A percentile compares a stretch with the other conserved stretches of the same genome.
These are phyloP conservation scores for Asterophora lycoperdoides DNA, from an alignment of 768 basidiomycete genomes.

Conservation along the genomic window DNA sequence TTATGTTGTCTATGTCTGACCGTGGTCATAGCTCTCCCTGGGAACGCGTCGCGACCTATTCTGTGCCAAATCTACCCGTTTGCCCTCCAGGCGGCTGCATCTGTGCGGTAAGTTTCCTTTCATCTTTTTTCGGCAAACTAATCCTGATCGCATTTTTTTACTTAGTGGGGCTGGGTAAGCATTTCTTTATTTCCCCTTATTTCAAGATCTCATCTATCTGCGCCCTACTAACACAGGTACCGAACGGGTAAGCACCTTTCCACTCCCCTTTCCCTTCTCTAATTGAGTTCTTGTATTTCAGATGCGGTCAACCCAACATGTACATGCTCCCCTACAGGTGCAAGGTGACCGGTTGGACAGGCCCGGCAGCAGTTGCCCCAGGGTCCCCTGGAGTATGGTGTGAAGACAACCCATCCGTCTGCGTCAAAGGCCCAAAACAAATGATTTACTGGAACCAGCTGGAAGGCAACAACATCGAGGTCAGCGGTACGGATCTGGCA, in stretches of 20 bases:
- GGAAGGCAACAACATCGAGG: slow-evolving; percentile 44
- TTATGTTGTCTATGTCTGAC: neutral
- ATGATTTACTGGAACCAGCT: slow-evolving; percentile 51
- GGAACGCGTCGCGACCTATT: slow-evolving; percentile 41
- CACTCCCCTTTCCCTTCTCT: neutral
- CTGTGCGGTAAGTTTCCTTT: slow-evolving; percentile 39
- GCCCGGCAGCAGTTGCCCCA: slow-evolving; percentile 35
- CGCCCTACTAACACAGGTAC: slow-evolving; percentile 22
- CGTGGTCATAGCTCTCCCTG: slow-evolving; percentile 40
- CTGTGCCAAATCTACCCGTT: slow-evolving; percentile 45
- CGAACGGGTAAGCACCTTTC: slow-evolving; percentile 31
- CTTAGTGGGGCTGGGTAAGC: slow-evolving; percentile 7
- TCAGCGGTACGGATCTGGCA: slow-evolving; percentile 35
- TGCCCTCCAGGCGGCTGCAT: slow-evolving; percentile 49
- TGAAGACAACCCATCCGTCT: slow-evolving; percentile 38
- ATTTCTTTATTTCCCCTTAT: slow-evolving; percentile 3
- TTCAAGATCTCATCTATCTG: neutral
- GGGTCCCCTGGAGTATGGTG: slow-evolving; percentile 49
- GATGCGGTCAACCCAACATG: slow-evolving; percentile 53
- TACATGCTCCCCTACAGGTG: slow-evolving; percentile 44
- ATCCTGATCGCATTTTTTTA: neutral
- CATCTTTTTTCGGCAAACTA: neutral
- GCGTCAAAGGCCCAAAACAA: slow-evolving; percentile 47
- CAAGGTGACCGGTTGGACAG: slow-evolving; percentile 39
- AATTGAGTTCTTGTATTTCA: slow-evolving; percentile 6